Evolutionary conservation across 257 asterid genomes (phyloP), one percentile per base, ranked within the genome.

Genomic region (Lavandula angustifolia): DNA sequence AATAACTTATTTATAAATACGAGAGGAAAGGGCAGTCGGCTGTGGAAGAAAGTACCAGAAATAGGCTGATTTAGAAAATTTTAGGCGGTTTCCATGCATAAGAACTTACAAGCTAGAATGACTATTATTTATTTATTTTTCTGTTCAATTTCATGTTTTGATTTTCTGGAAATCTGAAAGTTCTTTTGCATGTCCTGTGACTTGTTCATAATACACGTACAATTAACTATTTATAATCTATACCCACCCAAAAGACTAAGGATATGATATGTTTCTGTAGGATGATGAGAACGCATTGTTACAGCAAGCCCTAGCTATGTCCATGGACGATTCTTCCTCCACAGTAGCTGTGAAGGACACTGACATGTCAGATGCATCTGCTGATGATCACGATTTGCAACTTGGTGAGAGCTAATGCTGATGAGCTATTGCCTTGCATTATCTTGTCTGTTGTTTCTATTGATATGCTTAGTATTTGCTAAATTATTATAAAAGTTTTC

Each of bases 261-360:
- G 50, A 57, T 46, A 35, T 57, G 46, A 38, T 62, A 44, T 74
- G 38, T 31, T 74, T 72, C 65, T 74, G 60, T 82, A 94, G 99
- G 99, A 87, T 72, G 99, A 94, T 79, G 99, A 94, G 81, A 94
- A 86, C 71, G 96, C 96, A 56, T 80, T 94, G 76, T 80, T 94
- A 71, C 99, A 87, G 81, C 96, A 87, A 75, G 97, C 99, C 52
- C 94, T 94, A 67, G 97, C 97, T 18, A 94, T 94, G 97, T 94
- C 99, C 31, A 90, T 94, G 97, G 95, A 90, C 73, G 96, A 87
- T 62, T 59, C 95, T 60, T 75, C 97, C 27, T 75, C 95, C 50
- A 81, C 77, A 52, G 81, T 68, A 64, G 81, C 84, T 76, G 81
- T 80, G 67, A 84, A 85, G 69, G 99, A 94, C 69, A 83, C 87